Evolutionary conservation across 352 stramenopile genomes (phyloP), one percentile per base, ranked within the genome.

Genomic region (Blastocystis sp.): DNA sequence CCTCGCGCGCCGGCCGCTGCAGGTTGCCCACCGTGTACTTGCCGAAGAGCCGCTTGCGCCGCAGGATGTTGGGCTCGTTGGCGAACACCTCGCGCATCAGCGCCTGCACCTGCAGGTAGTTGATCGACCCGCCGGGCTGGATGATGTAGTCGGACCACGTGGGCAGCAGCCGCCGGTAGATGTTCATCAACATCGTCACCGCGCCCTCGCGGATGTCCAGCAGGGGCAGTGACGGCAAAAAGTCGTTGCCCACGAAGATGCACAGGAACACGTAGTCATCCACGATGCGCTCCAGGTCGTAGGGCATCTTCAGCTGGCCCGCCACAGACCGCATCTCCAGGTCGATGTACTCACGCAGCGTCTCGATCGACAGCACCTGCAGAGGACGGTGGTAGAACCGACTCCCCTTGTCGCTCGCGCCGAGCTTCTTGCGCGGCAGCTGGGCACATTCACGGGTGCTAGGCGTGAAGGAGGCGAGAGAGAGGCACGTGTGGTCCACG

Each of bases 231-330:
- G 98, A 95, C 21, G 95, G 95, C 89, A 98, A 91, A 90, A 99
- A 99, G 92, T 99, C 96, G 91, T 99, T 99, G 28, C 96, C 96
- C 1, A 98, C 95, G 70, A 98, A 94, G 91, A 98, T 98, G 91
- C 95, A 99, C 56, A 98, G 93, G 89, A 98, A 98, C 10, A 99
- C 95, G 91, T 98, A 98, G 90, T 98, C 96, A 90, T 98, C 96
- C 67, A 98, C 92, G 61, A 98, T 91, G 60, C 96, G 93, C 90
- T 98, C 92, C n/a, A 98, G 93, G 89, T 97, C 94, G 90, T 97
- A 98, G 71, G 91, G 84, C 86, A 97, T 97, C 53, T 93, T 93
- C 23, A 96, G 84, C 43, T 93, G 34, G 10, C 11, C 48, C 5
- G 61, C 5, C 64, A 89, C 40, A 79, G 91, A 86, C 86, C 94